These are phyloP conservation scores for Lanmaoa pseudosensibilis DNA, from an alignment of 768 basidiomycete species.

Conservation along the genomic window DNA sequence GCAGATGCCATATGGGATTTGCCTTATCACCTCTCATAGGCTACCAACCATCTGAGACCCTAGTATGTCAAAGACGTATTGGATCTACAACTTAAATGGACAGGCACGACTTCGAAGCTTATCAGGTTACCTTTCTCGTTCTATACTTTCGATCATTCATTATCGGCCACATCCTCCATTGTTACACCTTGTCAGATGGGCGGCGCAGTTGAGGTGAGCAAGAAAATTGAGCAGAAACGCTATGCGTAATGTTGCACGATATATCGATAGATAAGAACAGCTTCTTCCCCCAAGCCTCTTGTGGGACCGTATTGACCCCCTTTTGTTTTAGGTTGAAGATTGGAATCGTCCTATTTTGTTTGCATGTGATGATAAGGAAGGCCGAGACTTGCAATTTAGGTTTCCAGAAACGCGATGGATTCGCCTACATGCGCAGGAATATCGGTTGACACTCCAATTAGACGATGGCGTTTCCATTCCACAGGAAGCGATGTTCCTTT, in stretches of 20 bases:
- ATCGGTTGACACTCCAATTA: background rate
- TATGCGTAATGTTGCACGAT: background rate
- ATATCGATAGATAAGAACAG: background rate
- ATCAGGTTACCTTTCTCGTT: background rate
- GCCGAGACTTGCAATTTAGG: background rate
- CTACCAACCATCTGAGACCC: background rate
- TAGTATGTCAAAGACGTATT: background rate
- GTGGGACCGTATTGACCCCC: background rate
- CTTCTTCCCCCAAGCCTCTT: background rate
- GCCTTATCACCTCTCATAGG: background rate
- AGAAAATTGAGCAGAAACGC: background rate
- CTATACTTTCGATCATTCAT: background rate
- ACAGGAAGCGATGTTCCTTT: conserved; percentile 15
- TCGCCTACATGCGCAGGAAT: background rate
- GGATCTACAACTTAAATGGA: background rate
- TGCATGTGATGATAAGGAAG: background rate
- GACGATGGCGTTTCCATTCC: background rate
- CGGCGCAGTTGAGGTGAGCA: background rate
- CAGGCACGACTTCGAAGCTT: background rate
- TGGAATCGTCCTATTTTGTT: background rate
- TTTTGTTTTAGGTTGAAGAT: background rate
- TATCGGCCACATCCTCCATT: background rate
- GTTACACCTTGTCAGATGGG: background rate
- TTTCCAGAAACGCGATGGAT: background rate
- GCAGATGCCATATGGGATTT: background rate